Percentiles rank a stretch among this genome's conserved stretches.
phyloP scores from a whole-genome alignment of 768 basidiomycete genomes.

The Multifurca ochricompacta region DNA sequence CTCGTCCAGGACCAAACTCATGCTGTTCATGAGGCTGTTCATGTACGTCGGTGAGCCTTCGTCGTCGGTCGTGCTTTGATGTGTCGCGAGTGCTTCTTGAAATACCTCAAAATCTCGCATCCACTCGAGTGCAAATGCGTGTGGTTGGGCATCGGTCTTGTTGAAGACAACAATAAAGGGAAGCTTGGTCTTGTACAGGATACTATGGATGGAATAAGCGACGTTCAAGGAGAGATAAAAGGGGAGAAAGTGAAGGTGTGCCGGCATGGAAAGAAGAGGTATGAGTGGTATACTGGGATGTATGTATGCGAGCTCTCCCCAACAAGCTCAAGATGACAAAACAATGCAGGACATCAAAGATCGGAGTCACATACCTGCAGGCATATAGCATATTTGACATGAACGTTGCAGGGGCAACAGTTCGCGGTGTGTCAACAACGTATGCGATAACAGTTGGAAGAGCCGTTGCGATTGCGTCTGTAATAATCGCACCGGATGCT shows the following conservation, averaged over 20 bases:
- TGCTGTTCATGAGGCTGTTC: conserved; percentile 98
- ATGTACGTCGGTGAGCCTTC: conserved; percentile 95
- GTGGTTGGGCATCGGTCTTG: conserved; percentile 89
- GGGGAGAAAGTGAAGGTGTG: background rate
- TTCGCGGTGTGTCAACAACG: conserved; percentile 94
- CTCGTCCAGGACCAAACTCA: conserved; percentile 96
- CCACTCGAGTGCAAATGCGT: conserved; percentile 93
- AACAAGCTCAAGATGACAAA: no score
- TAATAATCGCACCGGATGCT: conserved; percentile 97
- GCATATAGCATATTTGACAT: conserved; percentile 99
- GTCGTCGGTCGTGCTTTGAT: conserved; percentile 56
- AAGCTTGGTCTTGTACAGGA: conserved; percentile 95
- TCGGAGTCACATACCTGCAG: conserved; percentile 58
- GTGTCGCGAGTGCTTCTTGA: conserved; percentile 75
- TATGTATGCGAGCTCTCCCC: no score
- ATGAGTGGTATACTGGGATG: no score
- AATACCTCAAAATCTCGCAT: conserved; percentile 97
- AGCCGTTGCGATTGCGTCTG: conserved; percentile 89
- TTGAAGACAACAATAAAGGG: conserved; percentile 99
- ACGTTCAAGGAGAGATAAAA: background rate
- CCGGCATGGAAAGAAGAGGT: background rate
- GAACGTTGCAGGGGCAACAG: conserved; percentile 91
- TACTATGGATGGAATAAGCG: conserved; percentile 40
- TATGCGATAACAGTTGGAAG: conserved; percentile 95
- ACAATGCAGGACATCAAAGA: background rate